Evolutionary conservation across 257 asterid genomes (phyloP), one percentile per base, ranked within the genome.

Genomic region (Cinchona pubescens): DNA sequence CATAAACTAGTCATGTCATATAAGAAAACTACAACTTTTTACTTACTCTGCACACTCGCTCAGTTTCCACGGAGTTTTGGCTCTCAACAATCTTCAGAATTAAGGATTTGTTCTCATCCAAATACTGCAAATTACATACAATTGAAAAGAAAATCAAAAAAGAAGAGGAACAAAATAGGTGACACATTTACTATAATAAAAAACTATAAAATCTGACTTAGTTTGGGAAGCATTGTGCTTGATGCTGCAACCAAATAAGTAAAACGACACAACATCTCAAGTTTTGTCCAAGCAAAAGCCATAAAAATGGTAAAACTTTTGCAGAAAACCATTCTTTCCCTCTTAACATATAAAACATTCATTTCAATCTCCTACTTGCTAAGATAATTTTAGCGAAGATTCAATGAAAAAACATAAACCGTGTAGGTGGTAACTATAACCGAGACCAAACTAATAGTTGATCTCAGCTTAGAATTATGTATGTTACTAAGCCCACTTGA

Each of bases 81-180:
- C 91, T 95, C 90, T 95, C 99, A 23, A 95, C 99, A 71, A 95
- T 95, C 94, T 88, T 95, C 86, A 95, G 78, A 82, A 95, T 95
- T 56, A 95, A 86, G 7, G 99, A 92, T 79, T 95, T 95, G 90
- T 95, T 95, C 80, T 95, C 99, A 85, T 95, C 99, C 77, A 95
- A 82, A 83, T 88, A 95, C 99, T 95, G 91, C 89, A 79, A 4
- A 62, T 10, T 43, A 27, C 32, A 32, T 1, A 7, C 6, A 60
- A 29, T 15, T 3, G 16, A 75, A 27, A 10, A 72, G 27, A 34
- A 60, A 51, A 32, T 40, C 16, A 30, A 60, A 21, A 62, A 66
- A 35, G 55, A 46, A 48, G 59, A 45, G 40, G 38, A 23, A 74
- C 16, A 18, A 23, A 27, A 27, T 59, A 59, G 9, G 27, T n/a